A percentile compares a stretch with the other conserved stretches of the same genome.
These are phyloP conservation scores for Grigorovia jiainica DNA, from an alignment of 805 yeast species.

Conservation along the genomic window DNA sequence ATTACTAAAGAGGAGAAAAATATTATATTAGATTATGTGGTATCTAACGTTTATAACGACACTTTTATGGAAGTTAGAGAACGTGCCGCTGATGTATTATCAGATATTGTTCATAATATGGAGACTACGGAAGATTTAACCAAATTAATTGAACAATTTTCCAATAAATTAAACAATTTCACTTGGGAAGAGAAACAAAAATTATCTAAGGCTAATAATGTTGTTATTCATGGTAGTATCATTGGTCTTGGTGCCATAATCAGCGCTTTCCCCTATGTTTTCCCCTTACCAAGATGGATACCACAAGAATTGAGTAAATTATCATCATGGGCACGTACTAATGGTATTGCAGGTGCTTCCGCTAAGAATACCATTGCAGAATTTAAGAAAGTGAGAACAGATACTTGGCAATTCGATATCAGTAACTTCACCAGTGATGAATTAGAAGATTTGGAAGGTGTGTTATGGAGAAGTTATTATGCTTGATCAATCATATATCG, in stretches of 20 bases:
- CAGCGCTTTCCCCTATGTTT: conserved; percentile 79
- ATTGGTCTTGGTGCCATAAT: conserved; percentile 83
- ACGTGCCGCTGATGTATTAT: conserved; percentile 61
- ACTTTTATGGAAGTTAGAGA: conserved; percentile 68
- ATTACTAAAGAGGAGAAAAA: conserved; percentile 40
- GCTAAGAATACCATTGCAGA: conserved; percentile 75
- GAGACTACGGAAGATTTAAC: conserved; percentile 33
- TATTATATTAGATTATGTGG: conserved; percentile 46
- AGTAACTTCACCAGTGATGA: conserved; percentile 70
- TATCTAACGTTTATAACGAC: conserved; percentile 44
- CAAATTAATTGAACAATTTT: conserved; percentile 37
- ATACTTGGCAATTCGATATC: conserved; percentile 91
- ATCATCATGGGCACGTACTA: conserved; percentile 63
- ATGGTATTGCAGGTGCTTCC: conserved; percentile 75
- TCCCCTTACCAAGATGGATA: conserved; percentile 90
- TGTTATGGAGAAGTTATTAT: conserved; percentile 85
- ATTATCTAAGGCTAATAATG: conserved; percentile 32
- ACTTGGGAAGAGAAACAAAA: conserved; percentile 28
- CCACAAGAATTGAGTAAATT: conserved; percentile 62
- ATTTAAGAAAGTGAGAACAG: conserved; percentile 87
- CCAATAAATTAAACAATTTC: conserved; percentile 19
- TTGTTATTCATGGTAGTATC: conserved; percentile 71
- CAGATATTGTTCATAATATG: conserved; percentile 67
- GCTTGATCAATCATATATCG: no score
- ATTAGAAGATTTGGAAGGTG: conserved; percentile 88